Base-by-base conservation (phyloP, 192 early-diverging fungal species). In the Backusella morwellensis region DNA sequence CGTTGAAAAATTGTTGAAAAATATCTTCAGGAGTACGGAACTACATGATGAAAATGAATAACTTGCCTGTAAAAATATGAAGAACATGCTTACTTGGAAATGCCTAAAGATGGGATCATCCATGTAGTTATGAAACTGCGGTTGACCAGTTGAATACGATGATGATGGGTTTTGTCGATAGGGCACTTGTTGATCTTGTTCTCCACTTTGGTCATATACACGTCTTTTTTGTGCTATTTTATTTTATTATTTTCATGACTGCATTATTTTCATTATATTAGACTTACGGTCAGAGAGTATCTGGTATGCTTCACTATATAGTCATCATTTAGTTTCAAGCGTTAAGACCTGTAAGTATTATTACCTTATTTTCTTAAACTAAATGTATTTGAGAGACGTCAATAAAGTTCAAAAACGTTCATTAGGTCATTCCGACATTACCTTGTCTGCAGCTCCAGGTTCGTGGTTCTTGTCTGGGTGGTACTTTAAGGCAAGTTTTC, bases 401-500 rank as follows among this genome's bases (percentile, higher is more conserved):
- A 35, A n/a, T 19, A 68, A 35, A 32, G 15, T n/a, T 35, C 0
- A 68, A n/a, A 68, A n/a, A 35, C 14, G 4, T 40, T 14, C 38
- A n/a, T 5, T 9, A 12, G 15, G 3, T 35, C 32, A 35, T 44
- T 32, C n/a, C 6, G 8, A 32, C 42, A 36, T 77, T 76, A 81
- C 79, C 75, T 81, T 81, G 15, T 81, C 79, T 52, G 76, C 76
- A 54, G 76, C 76, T 17, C 69, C 70, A 35, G 52, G 32, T 54
- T 38, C 47, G 19, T 69, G 54, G 38, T 77, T 77, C 67, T 90
- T 90, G 85, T 92, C 92, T 0, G 93, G 92, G 70, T 93, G 93
- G 81, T 88, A 92, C 75, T 87, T 93, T 70, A 90, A 83, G 8
- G 94, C 89, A n/a, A 88, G 84, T 75, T 90, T 91, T 52, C 90